Conservation (phyloP, 2,329 filamentous ascomycete species). For the Apiospora phragmitis region DNA sequence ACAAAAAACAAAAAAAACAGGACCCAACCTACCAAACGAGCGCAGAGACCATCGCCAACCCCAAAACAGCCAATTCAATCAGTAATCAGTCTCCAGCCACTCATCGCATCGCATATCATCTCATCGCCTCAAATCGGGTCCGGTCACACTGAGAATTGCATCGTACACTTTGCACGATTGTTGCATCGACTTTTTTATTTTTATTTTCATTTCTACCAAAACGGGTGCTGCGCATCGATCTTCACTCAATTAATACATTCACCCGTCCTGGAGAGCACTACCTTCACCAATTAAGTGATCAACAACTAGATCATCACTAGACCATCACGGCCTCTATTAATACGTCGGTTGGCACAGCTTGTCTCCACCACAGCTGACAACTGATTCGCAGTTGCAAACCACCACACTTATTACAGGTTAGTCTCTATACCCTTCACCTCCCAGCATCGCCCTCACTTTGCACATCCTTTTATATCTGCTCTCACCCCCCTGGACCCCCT, state of each 20-base stretch:
- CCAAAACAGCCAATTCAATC: not conserved
- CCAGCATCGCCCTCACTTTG: not conserved
- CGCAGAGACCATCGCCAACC: not conserved
- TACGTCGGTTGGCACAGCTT: slow-evolving; percentile 1
- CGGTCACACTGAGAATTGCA: not conserved
- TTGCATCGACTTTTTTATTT: not conserved
- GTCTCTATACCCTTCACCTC: not conserved
- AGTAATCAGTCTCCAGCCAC: slow-evolving; percentile 5
- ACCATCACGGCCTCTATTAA: not conserved
- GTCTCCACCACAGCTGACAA: not conserved
- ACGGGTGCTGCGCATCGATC: not conserved
- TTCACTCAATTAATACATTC: not conserved
- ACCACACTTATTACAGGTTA: slow-evolving; percentile 7
- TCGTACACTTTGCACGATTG: not conserved
- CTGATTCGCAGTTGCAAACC: slow-evolving; percentile 7
- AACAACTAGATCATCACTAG: slow-evolving; percentile 1
- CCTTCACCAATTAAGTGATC: not conserved
- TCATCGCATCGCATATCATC: not conserved
- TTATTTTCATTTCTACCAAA: not conserved
- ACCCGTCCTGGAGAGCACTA: not conserved
- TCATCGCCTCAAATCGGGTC: not conserved
- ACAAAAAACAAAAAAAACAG: not conserved
- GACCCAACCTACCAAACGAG: slow-evolving; percentile 4
- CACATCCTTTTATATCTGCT: not conserved
- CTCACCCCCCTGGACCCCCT: not conserved